phyloP scores from a whole-genome alignment of 176 grass and related monocot genomes.

The Panicum miliaceum region DNA sequence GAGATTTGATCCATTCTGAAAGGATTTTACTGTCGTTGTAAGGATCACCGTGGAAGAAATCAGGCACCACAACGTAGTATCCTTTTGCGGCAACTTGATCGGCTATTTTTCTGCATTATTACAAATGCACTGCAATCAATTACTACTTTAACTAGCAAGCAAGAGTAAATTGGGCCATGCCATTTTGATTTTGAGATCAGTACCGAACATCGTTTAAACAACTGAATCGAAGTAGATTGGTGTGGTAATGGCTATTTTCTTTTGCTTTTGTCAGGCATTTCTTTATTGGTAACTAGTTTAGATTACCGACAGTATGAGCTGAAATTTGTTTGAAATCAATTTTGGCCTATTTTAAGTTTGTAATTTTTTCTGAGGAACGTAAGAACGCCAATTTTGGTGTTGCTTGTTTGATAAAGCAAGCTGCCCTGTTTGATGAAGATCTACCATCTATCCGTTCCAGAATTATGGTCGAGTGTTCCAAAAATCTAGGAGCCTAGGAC shows the following conservation, averaged over 20 bases:
- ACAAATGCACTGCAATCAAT: background rate
- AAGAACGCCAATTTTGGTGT: too few relatives aligned
- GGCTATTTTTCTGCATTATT: slow-evolving; percentile 39
- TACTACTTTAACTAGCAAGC: background rate
- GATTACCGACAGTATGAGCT: background rate
- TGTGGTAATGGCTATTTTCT: background rate
- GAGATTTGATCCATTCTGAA: slow-evolving; percentile 29
- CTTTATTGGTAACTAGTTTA: background rate
- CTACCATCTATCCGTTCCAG: background rate
- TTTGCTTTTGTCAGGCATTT: background rate
- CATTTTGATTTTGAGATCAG: background rate
- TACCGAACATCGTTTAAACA: background rate
- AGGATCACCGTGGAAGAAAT: slow-evolving; percentile 38
- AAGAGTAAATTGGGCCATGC: background rate
- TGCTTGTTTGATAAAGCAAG: too few relatives aligned
- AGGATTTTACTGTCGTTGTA: slow-evolving; percentile 26
- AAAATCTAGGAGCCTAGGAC: background rate
- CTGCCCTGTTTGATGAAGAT: background rate
- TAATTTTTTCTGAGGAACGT: background rate
- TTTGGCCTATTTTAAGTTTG: background rate
- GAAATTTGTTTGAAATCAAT: background rate
- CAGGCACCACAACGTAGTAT: slow-evolving; percentile 50
- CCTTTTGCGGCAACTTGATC: slow-evolving; percentile 38
- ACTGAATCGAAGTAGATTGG: background rate
- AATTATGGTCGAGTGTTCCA: background rate